Conservation (phyloP, 2,329 filamentous ascomycete species). For the Raffaelea deltoideospora region DNA sequence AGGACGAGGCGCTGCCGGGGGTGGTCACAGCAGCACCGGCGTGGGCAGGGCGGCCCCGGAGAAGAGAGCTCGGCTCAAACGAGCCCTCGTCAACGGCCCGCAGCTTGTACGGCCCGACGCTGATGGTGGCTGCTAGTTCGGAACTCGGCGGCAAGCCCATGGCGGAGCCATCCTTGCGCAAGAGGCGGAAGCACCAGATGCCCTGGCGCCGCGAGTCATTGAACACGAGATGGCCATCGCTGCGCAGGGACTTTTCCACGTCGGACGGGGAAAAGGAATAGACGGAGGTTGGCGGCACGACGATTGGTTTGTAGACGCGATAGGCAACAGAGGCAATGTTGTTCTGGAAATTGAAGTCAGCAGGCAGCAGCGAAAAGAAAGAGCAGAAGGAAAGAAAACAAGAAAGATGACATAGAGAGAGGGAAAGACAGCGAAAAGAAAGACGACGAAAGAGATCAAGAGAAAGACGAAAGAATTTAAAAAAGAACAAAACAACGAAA, state of each 20-base stretch:
- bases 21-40: slow-evolving; percentile 26
- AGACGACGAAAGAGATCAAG: neutral
- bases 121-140: slow-evolving; percentile 23
- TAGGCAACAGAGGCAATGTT: slow-evolving; percentile 40
- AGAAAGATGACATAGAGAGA: neutral
- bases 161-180: slow-evolving; percentile 23
- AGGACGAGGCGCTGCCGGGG: slow-evolving; percentile 30
- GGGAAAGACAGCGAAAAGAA: neutral
- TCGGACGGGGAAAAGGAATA: slow-evolving; percentile 33
- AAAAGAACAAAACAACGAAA: too few relatives aligned
- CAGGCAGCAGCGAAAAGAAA: slow-evolving; percentile 5
- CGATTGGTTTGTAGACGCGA: slow-evolving; percentile 36
- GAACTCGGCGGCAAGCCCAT: slow-evolving; percentile 10
- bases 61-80: slow-evolving; percentile 33
- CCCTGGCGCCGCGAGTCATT: slow-evolving; percentile 33
- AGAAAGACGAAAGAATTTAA: neutral
- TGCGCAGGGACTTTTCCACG: slow-evolving; percentile 34
- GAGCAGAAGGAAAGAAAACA: neutral
- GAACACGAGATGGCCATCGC: slow-evolving; percentile 36
- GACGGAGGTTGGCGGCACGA: slow-evolving; percentile 23
- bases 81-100: slow-evolving; percentile 30
- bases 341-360: slow-evolving; percentile 22
- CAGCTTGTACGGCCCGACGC: slow-evolving; percentile 28
- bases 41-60: slow-evolving; percentile 25
- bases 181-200: slow-evolving; percentile 40